Evolutionary conservation across 441 rosid genomes (phyloP).

Genomic region (California macrophylla): DNA sequence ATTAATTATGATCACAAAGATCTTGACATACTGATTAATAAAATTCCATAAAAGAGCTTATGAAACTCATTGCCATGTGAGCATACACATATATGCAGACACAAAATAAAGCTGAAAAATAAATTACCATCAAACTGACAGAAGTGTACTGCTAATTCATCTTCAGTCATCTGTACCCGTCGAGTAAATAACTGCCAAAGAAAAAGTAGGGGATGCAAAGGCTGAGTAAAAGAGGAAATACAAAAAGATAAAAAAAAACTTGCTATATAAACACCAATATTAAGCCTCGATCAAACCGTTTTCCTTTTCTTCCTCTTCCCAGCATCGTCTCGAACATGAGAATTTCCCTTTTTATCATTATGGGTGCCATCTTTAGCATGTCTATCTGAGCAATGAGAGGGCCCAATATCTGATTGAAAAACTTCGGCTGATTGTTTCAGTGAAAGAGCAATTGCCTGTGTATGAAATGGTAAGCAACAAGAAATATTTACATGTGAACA

Average conservation of each 20-base stretch:
- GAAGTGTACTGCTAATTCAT: conserved; percentile 62
- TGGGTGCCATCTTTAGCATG: not conserved
- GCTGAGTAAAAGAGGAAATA: conserved; percentile 10
- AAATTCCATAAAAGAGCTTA: too few species aligned
- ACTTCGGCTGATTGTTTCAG: conserved; percentile 50
- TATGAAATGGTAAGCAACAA: not conserved
- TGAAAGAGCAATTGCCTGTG: conserved; percentile 73
- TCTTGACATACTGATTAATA: too few species aligned
- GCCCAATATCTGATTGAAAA: too few species aligned
- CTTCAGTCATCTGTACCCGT: conserved; percentile 68
- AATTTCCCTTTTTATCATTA: conserved; percentile 28
- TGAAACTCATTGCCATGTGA: not conserved
- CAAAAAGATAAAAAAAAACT: conserved; percentile 5
- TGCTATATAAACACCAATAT: not conserved
- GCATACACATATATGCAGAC: not conserved
- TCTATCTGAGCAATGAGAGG: not conserved
- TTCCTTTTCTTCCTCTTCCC: conserved; percentile 37
- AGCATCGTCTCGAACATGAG: conserved; percentile 20
- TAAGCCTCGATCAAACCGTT: conserved; percentile 30
- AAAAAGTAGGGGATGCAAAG: not conserved
- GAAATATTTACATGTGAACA: not conserved
- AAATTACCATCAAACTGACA: conserved; percentile 71
- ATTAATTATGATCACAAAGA: too few species aligned
- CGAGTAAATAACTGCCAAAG: conserved; percentile 36
- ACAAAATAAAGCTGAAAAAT: not conserved